Conservation (phyloP, 495 filamentous ascomycete species). For the Penicillium silybi region DNA sequence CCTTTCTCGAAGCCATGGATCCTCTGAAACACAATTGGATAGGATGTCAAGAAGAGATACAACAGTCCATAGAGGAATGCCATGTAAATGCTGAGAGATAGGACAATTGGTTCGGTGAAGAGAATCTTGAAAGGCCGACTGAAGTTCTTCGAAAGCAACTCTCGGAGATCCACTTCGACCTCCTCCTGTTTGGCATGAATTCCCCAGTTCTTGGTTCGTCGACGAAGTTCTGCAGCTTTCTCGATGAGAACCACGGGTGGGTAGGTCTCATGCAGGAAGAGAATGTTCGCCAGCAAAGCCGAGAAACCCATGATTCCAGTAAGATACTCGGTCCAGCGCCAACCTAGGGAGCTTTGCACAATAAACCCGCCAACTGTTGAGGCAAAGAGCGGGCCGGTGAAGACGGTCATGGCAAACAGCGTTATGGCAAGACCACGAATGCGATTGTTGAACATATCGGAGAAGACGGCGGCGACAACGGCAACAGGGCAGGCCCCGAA, state of each 20-base stretch:
- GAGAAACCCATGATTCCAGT: conserved; percentile 70
- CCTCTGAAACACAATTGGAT: conserved; percentile 72
- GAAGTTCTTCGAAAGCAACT: conserved; percentile 81
- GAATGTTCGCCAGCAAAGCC: conserved; percentile 62
- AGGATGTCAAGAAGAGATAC: conserved; percentile 78
- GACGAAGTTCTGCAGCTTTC: conserved; percentile 75
- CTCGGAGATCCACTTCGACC: conserved; percentile 77
- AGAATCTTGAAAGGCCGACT: conserved; percentile 74
- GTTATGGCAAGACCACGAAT: conserved; percentile 74
- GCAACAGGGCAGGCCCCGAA: conserved; percentile 74
- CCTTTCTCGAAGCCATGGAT: conserved; percentile 66
- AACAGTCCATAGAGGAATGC: conserved; percentile 78
- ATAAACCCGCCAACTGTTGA: conserved; percentile 89
- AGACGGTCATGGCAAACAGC: conserved; percentile 80
- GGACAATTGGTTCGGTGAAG: conserved; percentile 75
- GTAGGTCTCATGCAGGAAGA: conserved; percentile 81
- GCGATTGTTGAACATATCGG: conserved; percentile 81
- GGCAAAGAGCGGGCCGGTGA: conserved; percentile 74
- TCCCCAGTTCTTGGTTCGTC: conserved; percentile 83
- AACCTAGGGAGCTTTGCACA: conserved; percentile 62
- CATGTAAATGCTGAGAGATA: conserved; percentile 73
- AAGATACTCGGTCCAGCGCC: conserved; percentile 83
- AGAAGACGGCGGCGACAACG: conserved; percentile 82
- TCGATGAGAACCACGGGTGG: conserved; percentile 72
- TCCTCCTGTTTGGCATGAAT: conserved; percentile 94